Percentiles rank a stretch among this genome's conserved stretches.
Evolutionary conservation across 2,329 filamentous ascomycete genomes (phyloP).

Genomic region (Diatrype stigma): DNA sequence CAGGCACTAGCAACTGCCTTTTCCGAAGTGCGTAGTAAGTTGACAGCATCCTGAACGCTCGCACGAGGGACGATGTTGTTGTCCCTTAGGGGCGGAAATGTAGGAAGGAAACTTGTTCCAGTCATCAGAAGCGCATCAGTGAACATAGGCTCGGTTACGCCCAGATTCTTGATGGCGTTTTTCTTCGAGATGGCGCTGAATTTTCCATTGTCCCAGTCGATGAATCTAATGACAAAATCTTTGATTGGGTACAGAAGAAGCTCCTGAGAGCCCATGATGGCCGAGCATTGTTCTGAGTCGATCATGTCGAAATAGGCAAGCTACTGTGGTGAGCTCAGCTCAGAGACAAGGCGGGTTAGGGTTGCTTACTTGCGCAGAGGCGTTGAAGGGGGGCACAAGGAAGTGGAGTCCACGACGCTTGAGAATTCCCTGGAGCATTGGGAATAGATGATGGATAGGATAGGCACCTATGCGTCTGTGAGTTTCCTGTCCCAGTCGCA

Average conservation of each 20-base stretch:
- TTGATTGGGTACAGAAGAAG: conserved; percentile 81
- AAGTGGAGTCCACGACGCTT: conserved; percentile 67
- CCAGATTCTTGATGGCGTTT: conserved; percentile 64
- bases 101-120: conserved; percentile 74
- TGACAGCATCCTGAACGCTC: conserved; percentile 71
- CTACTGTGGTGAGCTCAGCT: conserved; percentile 39
- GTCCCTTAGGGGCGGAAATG: conserved; percentile 73
- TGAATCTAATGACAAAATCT: conserved; percentile 62
- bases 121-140: conserved; percentile 79
- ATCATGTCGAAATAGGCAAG: conserved; percentile 73
- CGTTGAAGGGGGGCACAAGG: conserved; percentile 81
- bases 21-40: conserved; percentile 68
- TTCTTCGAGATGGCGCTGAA: conserved; percentile 64
- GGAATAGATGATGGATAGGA: conserved; percentile 67
- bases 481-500: background rate
- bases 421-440: conserved; percentile 72
- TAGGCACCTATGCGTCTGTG: conserved; percentile 56
- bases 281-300: conserved; percentile 65
- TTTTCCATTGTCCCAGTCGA: conserved; percentile 65
- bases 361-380: conserved; percentile 70
- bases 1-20: conserved; percentile 70
- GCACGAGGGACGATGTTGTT: conserved; percentile 48
- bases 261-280: conserved; percentile 80
- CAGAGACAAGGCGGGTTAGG: conserved; percentile 3
- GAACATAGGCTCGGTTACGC: conserved; percentile 67